These are phyloP conservation scores for Pythium rhizo-oryzae DNA, from an alignment of 352 stramenopile genomes.

Conservation along the genomic window DNA sequence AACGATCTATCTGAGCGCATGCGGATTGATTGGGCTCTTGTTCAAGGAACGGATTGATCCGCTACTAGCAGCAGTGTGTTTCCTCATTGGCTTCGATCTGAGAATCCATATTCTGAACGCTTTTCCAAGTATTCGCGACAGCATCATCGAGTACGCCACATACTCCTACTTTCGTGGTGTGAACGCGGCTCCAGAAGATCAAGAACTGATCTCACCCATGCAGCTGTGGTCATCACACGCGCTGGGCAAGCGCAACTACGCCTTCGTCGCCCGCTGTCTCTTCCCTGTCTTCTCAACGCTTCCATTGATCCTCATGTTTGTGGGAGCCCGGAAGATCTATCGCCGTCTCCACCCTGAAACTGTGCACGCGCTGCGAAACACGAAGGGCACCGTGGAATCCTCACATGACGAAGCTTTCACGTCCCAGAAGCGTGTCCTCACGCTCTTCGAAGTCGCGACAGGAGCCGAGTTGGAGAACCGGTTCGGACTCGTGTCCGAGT, in stretches of 20 bases:
- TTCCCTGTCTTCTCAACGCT: conserved; percentile 24
- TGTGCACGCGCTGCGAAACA: too few relatives aligned
- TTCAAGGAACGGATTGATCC: conserved; percentile 31
- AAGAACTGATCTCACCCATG: conserved; percentile 29
- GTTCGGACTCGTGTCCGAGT: conserved; percentile 31
- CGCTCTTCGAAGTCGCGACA: conserved; percentile 35
- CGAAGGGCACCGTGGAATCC: not conserved
- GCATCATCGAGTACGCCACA: conserved; percentile 7
- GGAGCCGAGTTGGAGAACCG: conserved; percentile 30
- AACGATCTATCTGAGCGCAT: conserved; percentile 28
- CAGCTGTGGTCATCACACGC: conserved; percentile 8
- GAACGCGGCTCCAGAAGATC: not conserved
- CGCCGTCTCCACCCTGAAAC: conserved; percentile 11
- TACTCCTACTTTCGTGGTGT: not conserved
- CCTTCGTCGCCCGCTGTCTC: conserved; percentile 12
- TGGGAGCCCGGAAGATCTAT: conserved; percentile 17
- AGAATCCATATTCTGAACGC: conserved; percentile 14
- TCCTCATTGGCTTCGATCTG: conserved; percentile 22
- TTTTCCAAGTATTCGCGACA: not conserved
- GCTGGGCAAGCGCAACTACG: conserved; percentile 5
- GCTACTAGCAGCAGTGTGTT: conserved; percentile 21
- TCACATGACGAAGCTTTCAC: conserved; percentile 14
- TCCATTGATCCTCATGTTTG: conserved; percentile 22
- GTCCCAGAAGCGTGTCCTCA: conserved; percentile 24
- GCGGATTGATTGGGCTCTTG: conserved; percentile 19